These are phyloP conservation scores for Thinopyrum elongatum DNA, from an alignment of 176 grass and related monocot genomes.

Conservation along the genomic window DNA sequence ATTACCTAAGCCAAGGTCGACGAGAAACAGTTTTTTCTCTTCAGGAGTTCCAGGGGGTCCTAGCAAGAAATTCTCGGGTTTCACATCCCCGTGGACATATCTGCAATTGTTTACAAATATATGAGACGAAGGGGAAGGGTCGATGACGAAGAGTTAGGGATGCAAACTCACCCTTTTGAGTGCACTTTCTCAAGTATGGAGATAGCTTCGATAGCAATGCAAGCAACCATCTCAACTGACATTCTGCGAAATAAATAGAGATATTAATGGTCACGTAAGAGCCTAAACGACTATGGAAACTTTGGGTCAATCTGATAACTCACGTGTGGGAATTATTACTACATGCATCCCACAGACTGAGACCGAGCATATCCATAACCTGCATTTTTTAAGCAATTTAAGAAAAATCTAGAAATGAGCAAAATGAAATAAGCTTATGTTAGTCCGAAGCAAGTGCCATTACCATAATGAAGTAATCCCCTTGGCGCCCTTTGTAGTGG, in stretches of 20 bases:
- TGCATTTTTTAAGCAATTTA: conserved; percentile 51
- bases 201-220: conserved; percentile 96
- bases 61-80: conserved; percentile 99
- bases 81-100: conserved; percentile 96
- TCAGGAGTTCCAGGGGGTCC: conserved; percentile 80
- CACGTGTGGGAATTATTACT: conserved; percentile 87
- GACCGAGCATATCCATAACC: conserved; percentile 99
- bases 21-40: conserved; percentile 97
- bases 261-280: conserved; percentile 30
- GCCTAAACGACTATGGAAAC: conserved; percentile 13
- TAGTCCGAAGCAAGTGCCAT: conserved; percentile 21
- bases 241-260: conserved; percentile 54
- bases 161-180: conserved; percentile 81
- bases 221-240: conserved; percentile 97
- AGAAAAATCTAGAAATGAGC: conserved; percentile 15
- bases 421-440: conserved; percentile 11
- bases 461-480: conserved; percentile 98
- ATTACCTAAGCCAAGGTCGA: conserved; percentile 98
- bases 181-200: conserved; percentile 98
- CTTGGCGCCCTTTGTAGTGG: conserved; percentile 95
- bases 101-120: conserved; percentile 38
- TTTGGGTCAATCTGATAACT: conserved; percentile 37
- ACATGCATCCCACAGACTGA: conserved; percentile 96
- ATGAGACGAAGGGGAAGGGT: conserved; percentile 18
- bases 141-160: conserved; percentile 8